A percentile compares a stretch with the other conserved stretches of the same genome.
phyloP scores from a whole-genome alignment of 2,329 filamentous ascomycete species.

The Fusarium sp. region DNA sequence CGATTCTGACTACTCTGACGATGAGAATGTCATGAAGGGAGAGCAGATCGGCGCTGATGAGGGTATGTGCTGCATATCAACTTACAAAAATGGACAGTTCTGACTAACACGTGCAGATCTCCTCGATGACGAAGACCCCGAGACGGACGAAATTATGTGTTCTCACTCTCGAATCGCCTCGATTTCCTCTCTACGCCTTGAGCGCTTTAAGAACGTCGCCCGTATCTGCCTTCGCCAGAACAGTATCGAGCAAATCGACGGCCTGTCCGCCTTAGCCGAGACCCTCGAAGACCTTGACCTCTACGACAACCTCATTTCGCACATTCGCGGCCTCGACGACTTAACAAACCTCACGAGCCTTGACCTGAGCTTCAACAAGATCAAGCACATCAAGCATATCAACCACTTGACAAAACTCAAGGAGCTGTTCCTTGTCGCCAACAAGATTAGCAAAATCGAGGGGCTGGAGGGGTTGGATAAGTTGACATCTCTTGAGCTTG shows the following conservation, averaged over 20 bases:
- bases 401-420: conserved; percentile 80
- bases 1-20: conserved; percentile 86
- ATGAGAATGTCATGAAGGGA: conserved; percentile 74
- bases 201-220: conserved; percentile 81
- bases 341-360: conserved; percentile 81
- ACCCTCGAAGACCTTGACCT: conserved; percentile 88
- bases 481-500: conserved; percentile 87
- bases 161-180: conserved; percentile 88
- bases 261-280: conserved; percentile 72
- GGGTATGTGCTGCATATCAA: conserved; percentile 60
- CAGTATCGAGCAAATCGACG: conserved; percentile 81
- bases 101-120: conserved; percentile 59
- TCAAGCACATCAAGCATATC: conserved; percentile 96
- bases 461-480: conserved; percentile 79
- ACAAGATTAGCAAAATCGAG: conserved; percentile 91
- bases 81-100: neutral
- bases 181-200: conserved; percentile 81
- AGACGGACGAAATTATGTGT: conserved; percentile 84
- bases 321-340: conserved; percentile 84
- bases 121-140: conserved; percentile 69
- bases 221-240: conserved; percentile 95
- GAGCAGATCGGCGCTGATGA: conserved; percentile 86
- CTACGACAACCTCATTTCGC: conserved; percentile 94
- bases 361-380: conserved; percentile 98
- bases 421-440: conserved; percentile 93